Base-by-base conservation (phyloP, 1,139 yeast genomes). In the Pichia inconspicua region DNA sequence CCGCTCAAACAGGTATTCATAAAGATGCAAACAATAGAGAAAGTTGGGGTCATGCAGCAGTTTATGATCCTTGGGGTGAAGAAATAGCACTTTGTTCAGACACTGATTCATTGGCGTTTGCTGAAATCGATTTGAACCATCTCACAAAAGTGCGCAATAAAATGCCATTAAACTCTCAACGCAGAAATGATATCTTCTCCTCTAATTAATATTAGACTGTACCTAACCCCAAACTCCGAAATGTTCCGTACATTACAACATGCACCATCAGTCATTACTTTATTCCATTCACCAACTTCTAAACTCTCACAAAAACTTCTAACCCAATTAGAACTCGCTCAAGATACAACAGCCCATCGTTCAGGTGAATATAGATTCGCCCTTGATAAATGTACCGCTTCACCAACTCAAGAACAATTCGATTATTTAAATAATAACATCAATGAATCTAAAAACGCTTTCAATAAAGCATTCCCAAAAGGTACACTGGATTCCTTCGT, bases 61-160 rank as follows among this genome's bases (percentile, higher is more conserved):
- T 90, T 10, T 77, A 90, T 22, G 94, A 86, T 58, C 97, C 97
- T 0, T 88, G 96, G 95, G 97, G 98, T 1, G 74, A 79, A 0
- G 73, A 88, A 1, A 55, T 92, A 1, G 83, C 86, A 0, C 78
- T 81, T 55, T 78, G 80, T 7, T 81, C 81, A 50, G 74, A 75
- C 48, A 70, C 62, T 47, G 63, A 59, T 25, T 56, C 54, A 12
- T 61, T 89, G 25, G 73, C 82, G 25, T 66, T 74, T 12, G 95
- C 94, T 0, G 95, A 88, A 48, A 70, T 92, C 42, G 89, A 87
- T 57, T 61, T 75, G 37, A 73, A 67, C 0, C 59, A 65, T 12
- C 61, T 87, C 35, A 65, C 70, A 5, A 67, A 67, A 39, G 72
- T 83, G 11, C 70, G 96, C 55, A 61, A 60, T 17, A 78, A 81